Evolutionary conservation across 352 stramenopile species (phyloP).

Genomic region (Phytophthora quininea): DNA sequence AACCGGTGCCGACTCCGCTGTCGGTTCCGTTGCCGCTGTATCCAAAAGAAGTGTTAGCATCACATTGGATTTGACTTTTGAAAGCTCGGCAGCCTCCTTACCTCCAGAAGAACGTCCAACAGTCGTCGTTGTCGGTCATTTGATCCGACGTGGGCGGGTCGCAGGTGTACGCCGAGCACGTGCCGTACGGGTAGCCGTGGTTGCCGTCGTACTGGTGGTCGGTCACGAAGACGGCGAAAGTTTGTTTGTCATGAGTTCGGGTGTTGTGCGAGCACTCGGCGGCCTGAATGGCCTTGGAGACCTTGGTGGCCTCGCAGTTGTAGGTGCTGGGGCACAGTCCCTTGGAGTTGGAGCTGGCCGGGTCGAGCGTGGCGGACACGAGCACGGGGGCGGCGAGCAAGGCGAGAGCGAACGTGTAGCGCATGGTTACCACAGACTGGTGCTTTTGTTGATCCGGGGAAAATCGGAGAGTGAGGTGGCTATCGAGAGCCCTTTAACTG

Average conservation of each 20-base stretch:
- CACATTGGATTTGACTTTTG: slow-evolving; percentile 1
- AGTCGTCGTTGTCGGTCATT: slow-evolving; percentile 30
- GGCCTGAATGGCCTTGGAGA: slow-evolving; percentile 37
- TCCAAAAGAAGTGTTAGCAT: slow-evolving; percentile 5
- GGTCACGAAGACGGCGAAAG: slow-evolving; percentile 38
- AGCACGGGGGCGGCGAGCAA: slow-evolving; percentile 30
- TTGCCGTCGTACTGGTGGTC: slow-evolving; percentile 42
- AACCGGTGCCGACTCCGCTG: slow-evolving; percentile 28
- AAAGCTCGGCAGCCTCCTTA: slow-evolving; percentile 8
- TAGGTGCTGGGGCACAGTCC: slow-evolving; percentile 26
- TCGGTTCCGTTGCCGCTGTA: slow-evolving; percentile 27
- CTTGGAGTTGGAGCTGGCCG: slow-evolving; percentile 27
- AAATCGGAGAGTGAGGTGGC: too few relatives aligned
- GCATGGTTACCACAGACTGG: slow-evolving; percentile 10
- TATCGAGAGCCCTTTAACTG: too few relatives aligned
- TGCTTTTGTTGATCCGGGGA: too few relatives aligned
- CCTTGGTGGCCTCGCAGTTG: slow-evolving; percentile 26
- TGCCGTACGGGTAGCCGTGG: slow-evolving; percentile 39
- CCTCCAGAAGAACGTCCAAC: slow-evolving; percentile 49
- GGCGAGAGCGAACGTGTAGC: slow-evolving; percentile 19
- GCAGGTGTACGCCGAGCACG: slow-evolving; percentile 38
- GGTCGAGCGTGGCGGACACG: slow-evolving; percentile 34
- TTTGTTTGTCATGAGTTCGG: slow-evolving; percentile 33
- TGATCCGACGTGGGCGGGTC: background rate
- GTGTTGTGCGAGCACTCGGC: slow-evolving; percentile 50